Percentiles rank a stretch among this genome's conserved stretches.
These are phyloP conservation scores for Fomitopsis betulina DNA, from an alignment of 1,284 basidiomycete species.

Conservation along the genomic window DNA sequence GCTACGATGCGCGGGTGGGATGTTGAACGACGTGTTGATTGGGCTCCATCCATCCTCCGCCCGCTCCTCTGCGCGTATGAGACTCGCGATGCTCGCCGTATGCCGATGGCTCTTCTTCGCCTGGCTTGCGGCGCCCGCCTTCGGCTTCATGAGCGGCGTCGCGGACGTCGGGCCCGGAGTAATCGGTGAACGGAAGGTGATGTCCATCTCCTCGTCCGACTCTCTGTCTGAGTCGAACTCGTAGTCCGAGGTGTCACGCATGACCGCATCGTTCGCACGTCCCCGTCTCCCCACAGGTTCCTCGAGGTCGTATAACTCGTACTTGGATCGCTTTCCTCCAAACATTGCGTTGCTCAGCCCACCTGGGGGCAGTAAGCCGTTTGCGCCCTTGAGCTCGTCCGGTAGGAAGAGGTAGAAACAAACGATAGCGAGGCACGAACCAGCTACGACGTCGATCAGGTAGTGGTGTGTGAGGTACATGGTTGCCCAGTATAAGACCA, in stretches of 20 bases:
- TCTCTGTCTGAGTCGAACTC: slow-evolving; percentile 50
- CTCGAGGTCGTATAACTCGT: slow-evolving; percentile 70
- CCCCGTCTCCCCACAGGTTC: slow-evolving; percentile 32
- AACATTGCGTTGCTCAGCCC: slow-evolving; percentile 25
- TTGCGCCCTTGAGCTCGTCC: slow-evolving; percentile 64
- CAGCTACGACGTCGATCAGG: slow-evolving; percentile 94
- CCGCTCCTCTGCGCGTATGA: slow-evolving; percentile 70
- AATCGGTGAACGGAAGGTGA: slow-evolving; percentile 63
- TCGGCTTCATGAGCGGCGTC: slow-evolving; percentile 30
- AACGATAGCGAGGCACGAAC: slow-evolving; percentile 84
- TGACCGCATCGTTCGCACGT: slow-evolving; percentile 25
- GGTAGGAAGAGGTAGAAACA: slow-evolving; percentile 90
- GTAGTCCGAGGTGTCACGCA: slow-evolving; percentile 44
- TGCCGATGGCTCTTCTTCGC: slow-evolving; percentile 54
- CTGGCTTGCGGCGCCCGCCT: slow-evolving; percentile 15
- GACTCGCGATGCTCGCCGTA: slow-evolving; percentile 76
- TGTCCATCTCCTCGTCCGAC: slow-evolving; percentile 61
- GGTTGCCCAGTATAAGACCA: slow-evolving; percentile 94
- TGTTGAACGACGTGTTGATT: slow-evolving; percentile 43
- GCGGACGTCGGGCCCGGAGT: slow-evolving; percentile 35
- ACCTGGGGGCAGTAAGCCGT: slow-evolving; percentile 45
- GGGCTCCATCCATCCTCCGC: slow-evolving; percentile 79
- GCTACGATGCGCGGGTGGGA: slow-evolving; percentile 34
- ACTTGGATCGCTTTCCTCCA: slow-evolving; percentile 47
- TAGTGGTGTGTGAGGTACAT: slow-evolving; percentile 99